A percentile compares a stretch with the other conserved stretches of the same genome.
Conservation (phyloP, 495 filamentous ascomycete genomes). For the Symbiotaphrina buchneri region DNA sequence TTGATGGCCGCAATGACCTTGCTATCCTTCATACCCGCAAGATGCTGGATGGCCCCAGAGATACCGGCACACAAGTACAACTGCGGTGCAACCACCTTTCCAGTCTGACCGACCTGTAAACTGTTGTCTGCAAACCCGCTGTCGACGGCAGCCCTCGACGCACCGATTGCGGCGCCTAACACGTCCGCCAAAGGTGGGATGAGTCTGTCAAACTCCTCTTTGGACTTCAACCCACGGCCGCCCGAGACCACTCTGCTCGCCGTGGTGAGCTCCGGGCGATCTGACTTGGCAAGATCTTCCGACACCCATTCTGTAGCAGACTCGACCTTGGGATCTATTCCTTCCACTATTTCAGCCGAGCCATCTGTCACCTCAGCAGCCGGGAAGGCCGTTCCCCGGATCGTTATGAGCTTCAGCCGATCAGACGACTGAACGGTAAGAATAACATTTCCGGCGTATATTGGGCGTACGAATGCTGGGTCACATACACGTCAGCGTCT, state of each 20-base stretch:
- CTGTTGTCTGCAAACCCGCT: slow-evolving; percentile 99
- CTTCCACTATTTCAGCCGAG: slow-evolving; percentile 35
- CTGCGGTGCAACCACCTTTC: slow-evolving; percentile 93
- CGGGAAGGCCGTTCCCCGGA: slow-evolving; percentile 77
- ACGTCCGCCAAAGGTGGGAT: slow-evolving; percentile 84
- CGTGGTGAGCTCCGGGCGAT: slow-evolving; percentile 85
- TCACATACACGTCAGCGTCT: slow-evolving; percentile 3
- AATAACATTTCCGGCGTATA: slow-evolving; percentile 95
- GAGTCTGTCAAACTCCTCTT: slow-evolving; percentile 83
- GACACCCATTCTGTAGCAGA: slow-evolving; percentile 70
- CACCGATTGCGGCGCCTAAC: slow-evolving; percentile 81
- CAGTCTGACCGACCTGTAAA: slow-evolving; percentile 92
- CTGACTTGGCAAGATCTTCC: slow-evolving; percentile 77
- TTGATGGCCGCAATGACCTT: slow-evolving; percentile 99
- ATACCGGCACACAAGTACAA: slow-evolving; percentile 91
- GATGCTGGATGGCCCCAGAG: slow-evolving; percentile 90
- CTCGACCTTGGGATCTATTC: slow-evolving; percentile 49
- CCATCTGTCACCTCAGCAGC: slow-evolving; percentile 26
- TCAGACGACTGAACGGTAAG: slow-evolving; percentile 89
- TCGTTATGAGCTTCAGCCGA: slow-evolving; percentile 67
- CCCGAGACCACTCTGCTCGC: slow-evolving; percentile 80
- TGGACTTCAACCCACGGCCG: slow-evolving; percentile 85
- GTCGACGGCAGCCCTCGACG: slow-evolving; percentile 86
- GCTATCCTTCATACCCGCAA: slow-evolving; percentile 99
- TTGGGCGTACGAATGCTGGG: slow-evolving; percentile 72